Conservation (phyloP, 164 flowering plant genomes). For the Piper betle region DNA sequence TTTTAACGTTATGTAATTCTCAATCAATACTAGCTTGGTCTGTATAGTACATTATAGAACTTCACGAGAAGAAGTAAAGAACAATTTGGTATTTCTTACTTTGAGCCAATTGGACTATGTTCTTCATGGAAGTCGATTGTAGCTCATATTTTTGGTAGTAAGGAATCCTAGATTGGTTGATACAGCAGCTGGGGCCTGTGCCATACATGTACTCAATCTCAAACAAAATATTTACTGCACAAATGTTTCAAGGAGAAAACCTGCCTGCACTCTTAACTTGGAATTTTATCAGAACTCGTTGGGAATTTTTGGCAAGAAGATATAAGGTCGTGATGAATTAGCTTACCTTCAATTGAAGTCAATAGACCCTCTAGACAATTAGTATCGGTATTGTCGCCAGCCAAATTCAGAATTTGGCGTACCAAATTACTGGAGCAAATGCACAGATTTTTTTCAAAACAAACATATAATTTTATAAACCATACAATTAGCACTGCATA, state of each 20-base stretch:
- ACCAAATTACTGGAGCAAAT: conserved; percentile 4
- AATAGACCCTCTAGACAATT: conserved; percentile 1
- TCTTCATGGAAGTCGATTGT: conserved; percentile 10
- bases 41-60: no score
- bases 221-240: no score
- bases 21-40: no score
- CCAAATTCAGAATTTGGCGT: not conserved
- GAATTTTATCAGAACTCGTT: no score
- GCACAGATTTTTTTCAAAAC: not conserved
- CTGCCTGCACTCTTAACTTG: no score
- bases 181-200: conserved; percentile 5
- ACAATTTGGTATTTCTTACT: not conserved
- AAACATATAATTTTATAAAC: no score
- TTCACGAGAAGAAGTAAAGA: no score
- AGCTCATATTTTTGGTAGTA: conserved; percentile 1
- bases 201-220: not conserved
- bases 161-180: conserved; percentile 1
- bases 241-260: no score
- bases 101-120: conserved; percentile 10
- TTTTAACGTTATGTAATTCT: no score
- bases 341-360: conserved; percentile 1
- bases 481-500: no score
- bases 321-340: no score
- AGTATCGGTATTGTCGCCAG: not conserved
- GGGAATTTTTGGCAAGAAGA: no score